A percentile compares a stretch with the other conserved stretches of the same genome.
Evolutionary conservation across 345 rosid genomes (phyloP).

Genomic region (Excoecaria agallocha): DNA sequence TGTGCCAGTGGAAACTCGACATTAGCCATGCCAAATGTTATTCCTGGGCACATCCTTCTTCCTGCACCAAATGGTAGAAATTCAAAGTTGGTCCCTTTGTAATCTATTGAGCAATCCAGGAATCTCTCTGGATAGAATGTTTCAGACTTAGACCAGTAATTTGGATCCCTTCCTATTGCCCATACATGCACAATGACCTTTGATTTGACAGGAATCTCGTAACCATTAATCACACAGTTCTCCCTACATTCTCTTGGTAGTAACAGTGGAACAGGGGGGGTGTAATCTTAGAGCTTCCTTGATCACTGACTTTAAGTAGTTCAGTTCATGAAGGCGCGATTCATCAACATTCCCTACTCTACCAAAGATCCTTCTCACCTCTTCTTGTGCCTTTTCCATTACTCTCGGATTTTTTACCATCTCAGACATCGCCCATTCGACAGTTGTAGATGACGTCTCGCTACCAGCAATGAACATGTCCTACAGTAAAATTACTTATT

Average conservation of each 20-base stretch:
- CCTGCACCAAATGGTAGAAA: constrained; percentile 14
- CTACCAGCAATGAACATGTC: constrained; percentile 5
- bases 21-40: constrained; percentile 2
- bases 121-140: constrained; percentile 19
- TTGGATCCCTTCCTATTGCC: constrained; percentile 13
- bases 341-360: constrained; percentile 1
- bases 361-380: constrained; percentile 4
- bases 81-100: constrained; percentile 12
- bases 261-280: constrained; percentile 9
- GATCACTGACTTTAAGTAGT: constrained; percentile 9
- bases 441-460: constrained; percentile 3
- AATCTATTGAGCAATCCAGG: constrained; percentile 8
- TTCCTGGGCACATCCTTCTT: constrained; percentile 17
- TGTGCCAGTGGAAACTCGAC: too few relatives aligned
- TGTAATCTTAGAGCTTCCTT: constrained; percentile 17
- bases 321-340: neutral
- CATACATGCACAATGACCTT: constrained; percentile 7
- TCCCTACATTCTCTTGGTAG: constrained; percentile 15
- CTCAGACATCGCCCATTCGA: constrained; percentile 14
- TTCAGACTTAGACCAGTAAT: constrained; percentile 11
- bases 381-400: constrained; percentile 14
- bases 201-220: constrained; percentile 6
- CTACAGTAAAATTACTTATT: neutral
- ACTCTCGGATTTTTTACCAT: constrained; percentile 14
- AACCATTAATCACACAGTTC: neutral